Base-by-base conservation (phyloP, 2,329 filamentous ascomycete genomes). In the Fusarium sp. region DNA sequence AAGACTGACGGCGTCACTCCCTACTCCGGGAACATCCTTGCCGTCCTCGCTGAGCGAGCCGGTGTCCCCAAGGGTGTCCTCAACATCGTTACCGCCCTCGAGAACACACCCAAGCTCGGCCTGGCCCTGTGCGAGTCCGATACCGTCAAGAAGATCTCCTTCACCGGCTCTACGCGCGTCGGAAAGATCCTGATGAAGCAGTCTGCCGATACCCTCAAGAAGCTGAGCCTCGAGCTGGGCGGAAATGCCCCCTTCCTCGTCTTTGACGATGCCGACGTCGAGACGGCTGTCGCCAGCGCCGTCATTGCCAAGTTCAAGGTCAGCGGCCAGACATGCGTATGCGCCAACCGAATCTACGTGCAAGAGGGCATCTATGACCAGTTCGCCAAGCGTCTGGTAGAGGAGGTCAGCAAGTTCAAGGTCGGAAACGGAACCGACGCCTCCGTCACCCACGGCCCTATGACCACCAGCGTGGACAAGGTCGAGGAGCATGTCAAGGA, bases 301-400 rank as follows among this genome's bases (percentile, higher is more conserved):
- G 87, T 97, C 54, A 83, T 90, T 18, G 93, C 89, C 75, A 98
- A 97, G 81, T 97, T 97, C 88, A 91, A 94, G 60, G 92, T 91
- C 34, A 95, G 92, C 0, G 95, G 95, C 23, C 95, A 98, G 84
- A 97, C 94, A 0, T 98, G 95, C 79, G 94, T 97, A 12, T 94
- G 91, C 74, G 91, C 92, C 10, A 95, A 95, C 81, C 86, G 92
- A 16, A 87, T 95, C 66, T 94, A 91, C 78, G 86, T 94, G 5
- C 92, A 95, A 79, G 83, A 86, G 39, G 89, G 87, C 55, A 88
- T 95, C 77, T 93, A 94, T 81, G 90, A 94, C 71, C 81, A 85
- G 37, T 95, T 95, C 74, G 85, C 88, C 7, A 74, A 84, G 53
- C 87, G 87, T 34, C 88, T 94, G 63, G 87, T 89, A 12, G 89